Evolutionary conservation across 768 basidiomycete genomes (phyloP), one percentile per base, ranked within the genome.

Genomic region (Phaffia australis): DNA sequence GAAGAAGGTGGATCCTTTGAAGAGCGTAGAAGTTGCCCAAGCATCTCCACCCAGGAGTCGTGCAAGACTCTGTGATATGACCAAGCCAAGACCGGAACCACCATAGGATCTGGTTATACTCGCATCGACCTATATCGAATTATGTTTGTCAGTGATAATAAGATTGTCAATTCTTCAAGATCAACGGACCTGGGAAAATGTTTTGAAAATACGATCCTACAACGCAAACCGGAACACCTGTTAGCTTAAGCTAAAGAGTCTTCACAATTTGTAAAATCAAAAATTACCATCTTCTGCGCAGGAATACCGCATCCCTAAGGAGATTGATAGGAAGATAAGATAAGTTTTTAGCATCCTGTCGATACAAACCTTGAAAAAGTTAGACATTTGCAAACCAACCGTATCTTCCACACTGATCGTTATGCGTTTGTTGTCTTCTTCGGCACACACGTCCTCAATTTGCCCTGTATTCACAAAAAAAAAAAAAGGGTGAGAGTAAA

Each of bases 21-120:
- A 60, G 19, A 60, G 29, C 14, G 25, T 52, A 2, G 63, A 56
- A 9, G n/a, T 14, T 3, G 66, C 66, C 47, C 59, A 56, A 32
- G 58, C 51, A 8, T 52, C 50, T 15, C 66, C 66, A 7, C 60
- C 60, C 42, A 67, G 27, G 7, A 67, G 60, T 9, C 30, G 35
- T 27, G 66, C n/a, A n/a, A 67, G 60, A 11, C 42, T 35, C n/a
- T 60, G 59, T 2, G 51, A 35, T 18, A 67, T 67, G 42, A 60
- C 66, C 2, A 67, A 52, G 0, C 66, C 66, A 47, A 67, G 66
- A 5, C 66, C 66, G 6, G 52, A 56, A 1, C 63, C 66, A 3
- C 66, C 66, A 56, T 62, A 60, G 15, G 46, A 48, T 1, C 66
- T 60, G n/a, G 66, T 67, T 15, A 60, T 67, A 6, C 30, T 46